Conservation (phyloP, 2,329 filamentous ascomycete species). For the Diaporthe citri region DNA sequence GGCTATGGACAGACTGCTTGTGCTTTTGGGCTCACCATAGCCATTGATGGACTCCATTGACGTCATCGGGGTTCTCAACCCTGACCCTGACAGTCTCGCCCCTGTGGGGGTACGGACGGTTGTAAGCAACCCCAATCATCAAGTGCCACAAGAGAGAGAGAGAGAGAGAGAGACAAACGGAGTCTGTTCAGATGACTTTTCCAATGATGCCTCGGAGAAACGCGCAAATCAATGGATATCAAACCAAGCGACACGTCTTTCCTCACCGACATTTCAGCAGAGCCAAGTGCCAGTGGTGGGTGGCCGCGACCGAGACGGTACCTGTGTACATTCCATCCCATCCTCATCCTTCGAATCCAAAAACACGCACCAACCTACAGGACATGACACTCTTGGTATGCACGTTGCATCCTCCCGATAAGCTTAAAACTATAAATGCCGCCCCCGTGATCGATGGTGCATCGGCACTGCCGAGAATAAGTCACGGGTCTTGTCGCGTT, state of each 20-base stretch:
- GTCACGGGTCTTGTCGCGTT: slow-evolving; percentile 8
- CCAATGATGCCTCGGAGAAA: neutral
- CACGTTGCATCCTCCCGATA: slow-evolving; percentile 3
- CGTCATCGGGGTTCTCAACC: neutral
- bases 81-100: neutral
- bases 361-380: neutral
- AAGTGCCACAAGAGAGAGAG: neutral
- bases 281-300: neutral
- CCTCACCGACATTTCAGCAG: neutral
- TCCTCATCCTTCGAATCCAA: slow-evolving; percentile 7
- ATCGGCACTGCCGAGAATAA: neutral
- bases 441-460: neutral
- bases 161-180: no score
- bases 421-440: slow-evolving; percentile 17
- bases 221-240: neutral
- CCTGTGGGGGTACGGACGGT: neutral
- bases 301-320: neutral
- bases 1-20: neutral
- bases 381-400: neutral
- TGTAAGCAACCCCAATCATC: neutral
- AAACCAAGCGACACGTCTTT: neutral
- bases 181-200: neutral
- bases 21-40: neutral
- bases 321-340: neutral
- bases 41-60: neutral